Conservation (phyloP, 768 basidiomycete species). For the Amanita jacksonii region DNA sequence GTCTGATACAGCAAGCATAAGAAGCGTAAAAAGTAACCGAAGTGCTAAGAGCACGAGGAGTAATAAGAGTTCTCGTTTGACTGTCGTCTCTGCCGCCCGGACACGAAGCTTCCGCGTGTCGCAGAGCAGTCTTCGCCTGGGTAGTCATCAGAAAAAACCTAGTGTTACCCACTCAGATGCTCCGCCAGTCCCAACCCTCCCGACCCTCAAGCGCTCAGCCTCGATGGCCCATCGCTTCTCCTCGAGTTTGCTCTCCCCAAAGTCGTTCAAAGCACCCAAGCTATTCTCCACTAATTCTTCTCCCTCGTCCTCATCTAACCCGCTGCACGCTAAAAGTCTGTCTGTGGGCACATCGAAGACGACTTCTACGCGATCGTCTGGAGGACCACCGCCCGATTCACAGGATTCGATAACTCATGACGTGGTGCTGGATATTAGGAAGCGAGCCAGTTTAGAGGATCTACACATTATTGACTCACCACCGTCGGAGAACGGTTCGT, state of each 20-base stretch:
- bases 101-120: slow-evolving; percentile 55
- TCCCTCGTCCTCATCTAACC: not conserved
- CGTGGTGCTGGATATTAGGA: slow-evolving; percentile 6
- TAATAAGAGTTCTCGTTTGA: slow-evolving; percentile 16
- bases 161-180: not conserved
- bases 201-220: not conserved
- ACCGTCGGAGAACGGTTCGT: not conserved
- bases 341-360: not conserved
- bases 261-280: slow-evolving; percentile 4
- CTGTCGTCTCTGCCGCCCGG: slow-evolving; percentile 53
- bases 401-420: not conserved
- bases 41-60: slow-evolving; percentile 27
- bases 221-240: slow-evolving; percentile 1
- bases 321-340: not conserved
- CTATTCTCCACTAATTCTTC: slow-evolving; percentile 2
- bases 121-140: slow-evolving; percentile 61
- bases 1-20: slow-evolving; percentile 30
- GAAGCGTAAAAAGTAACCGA: slow-evolving; percentile 22
- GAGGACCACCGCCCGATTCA: not conserved
- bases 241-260: slow-evolving; percentile 3
- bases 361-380: not conserved
- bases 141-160: slow-evolving; percentile 10
- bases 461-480: slow-evolving; percentile 4
- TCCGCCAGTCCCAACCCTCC: slow-evolving; percentile 4
- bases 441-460: slow-evolving; percentile 6